Conservation (phyloP, 2,329 filamentous ascomycete species). For the Cadophora gregata region DNA sequence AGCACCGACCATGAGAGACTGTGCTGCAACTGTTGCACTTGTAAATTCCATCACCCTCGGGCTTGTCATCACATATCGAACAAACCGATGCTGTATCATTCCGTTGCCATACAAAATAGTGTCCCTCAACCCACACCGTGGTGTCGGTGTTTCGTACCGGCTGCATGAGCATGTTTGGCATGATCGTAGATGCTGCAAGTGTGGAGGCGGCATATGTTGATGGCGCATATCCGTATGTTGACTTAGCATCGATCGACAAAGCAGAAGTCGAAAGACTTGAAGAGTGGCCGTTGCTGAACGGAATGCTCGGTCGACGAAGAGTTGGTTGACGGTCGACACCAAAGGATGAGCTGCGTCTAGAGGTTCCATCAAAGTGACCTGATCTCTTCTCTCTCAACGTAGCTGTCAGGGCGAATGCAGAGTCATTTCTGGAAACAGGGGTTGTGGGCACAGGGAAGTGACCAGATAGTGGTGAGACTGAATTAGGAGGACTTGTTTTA, state of each 20-base stretch:
- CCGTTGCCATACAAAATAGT: conserved; percentile 73
- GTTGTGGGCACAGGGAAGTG: conserved; percentile 80
- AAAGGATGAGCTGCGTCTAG: conserved; percentile 93
- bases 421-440: conserved; percentile 87
- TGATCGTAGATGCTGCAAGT: conserved; percentile 81
- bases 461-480: conserved; percentile 77
- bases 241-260: conserved; percentile 45
- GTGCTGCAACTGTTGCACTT: conserved; percentile 70
- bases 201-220: conserved; percentile 89
- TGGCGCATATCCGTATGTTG: conserved; percentile 71
- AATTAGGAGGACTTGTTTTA: conserved; percentile 66
- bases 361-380: conserved; percentile 78
- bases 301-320: conserved; percentile 72
- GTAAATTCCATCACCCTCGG: conserved; percentile 71
- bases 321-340: conserved; percentile 75
- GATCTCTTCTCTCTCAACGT: conserved; percentile 94
- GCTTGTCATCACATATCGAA: conserved; percentile 77
- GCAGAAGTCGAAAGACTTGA: conserved; percentile 74
- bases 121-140: conserved; percentile 83
- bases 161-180: conserved; percentile 83
- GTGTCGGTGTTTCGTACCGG: conserved; percentile 80
- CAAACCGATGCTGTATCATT: conserved; percentile 68
- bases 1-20: conserved; percentile 62
- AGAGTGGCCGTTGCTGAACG: conserved; percentile 72
- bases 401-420: conserved; percentile 83